These are phyloP conservation scores for Dispira parvispora DNA, from an alignment of 192 early-diverging fungal genomes.

Conservation along the genomic window DNA sequence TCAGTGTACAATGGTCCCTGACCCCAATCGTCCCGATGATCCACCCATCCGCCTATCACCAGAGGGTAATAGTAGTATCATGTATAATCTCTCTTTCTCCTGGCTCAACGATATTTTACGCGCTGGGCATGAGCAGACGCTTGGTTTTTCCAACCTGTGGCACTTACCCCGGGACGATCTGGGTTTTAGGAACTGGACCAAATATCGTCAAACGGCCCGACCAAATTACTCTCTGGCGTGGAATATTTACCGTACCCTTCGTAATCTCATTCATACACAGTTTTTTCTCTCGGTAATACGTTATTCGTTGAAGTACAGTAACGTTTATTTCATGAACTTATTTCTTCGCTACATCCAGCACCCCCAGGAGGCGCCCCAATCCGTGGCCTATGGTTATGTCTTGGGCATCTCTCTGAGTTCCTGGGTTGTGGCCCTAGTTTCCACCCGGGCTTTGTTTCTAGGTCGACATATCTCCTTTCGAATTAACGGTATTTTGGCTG, in stretches of 20 bases:
- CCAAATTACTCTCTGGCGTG: constrained; percentile 18
- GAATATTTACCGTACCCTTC: constrained; percentile 21
- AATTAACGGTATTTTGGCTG: constrained; percentile 36
- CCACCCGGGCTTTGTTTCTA: constrained; percentile 41
- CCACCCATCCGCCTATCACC: constrained; percentile 10
- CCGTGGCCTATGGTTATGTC: constrained; percentile 36
- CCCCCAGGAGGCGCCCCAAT: constrained; percentile 13
- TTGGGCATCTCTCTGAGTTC: constrained; percentile 36
- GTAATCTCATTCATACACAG: constrained; percentile 17
- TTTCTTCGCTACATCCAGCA: constrained; percentile 39
- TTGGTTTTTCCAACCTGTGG: constrained; percentile 42
- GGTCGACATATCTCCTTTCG: constrained; percentile 47
- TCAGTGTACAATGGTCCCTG: neutral
- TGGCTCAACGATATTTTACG: constrained; percentile 43
- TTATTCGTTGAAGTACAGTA: constrained; percentile 18
- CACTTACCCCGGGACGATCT: constrained; percentile 29
- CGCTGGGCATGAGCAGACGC: constrained; percentile 28
- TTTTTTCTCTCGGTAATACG: constrained; percentile 5
- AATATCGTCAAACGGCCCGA: constrained; percentile 16
- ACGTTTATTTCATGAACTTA: constrained; percentile 38
- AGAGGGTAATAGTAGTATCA: constrained; percentile 18
- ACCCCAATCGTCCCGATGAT: neutral
- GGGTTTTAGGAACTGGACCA: constrained; percentile 22
- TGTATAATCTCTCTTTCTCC: constrained; percentile 25
- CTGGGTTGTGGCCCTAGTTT: constrained; percentile 17